Evolutionary conservation across 2,329 filamentous ascomycete genomes (phyloP), one percentile per base, ranked within the genome.

Genomic region (Cladosporium velox): DNA sequence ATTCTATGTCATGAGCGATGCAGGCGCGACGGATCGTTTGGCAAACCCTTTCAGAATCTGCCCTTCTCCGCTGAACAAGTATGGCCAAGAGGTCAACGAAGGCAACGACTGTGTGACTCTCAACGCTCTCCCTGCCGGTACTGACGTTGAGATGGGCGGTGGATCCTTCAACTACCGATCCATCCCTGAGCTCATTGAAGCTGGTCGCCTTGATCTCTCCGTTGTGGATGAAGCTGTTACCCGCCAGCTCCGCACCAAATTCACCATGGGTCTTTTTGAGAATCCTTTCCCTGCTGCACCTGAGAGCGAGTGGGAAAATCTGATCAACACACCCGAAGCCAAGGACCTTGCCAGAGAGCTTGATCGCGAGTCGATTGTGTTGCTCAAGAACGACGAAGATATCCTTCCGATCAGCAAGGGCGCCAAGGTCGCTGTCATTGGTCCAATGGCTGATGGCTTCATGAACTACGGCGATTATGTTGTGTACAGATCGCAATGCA

Each of bases 91-190:
- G 0, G 83, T 89, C 51, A 70, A 71, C 6, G 71, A 72, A 47
- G 90, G 91, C 71, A 86, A 85, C 61, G 85, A 88, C 64, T 86
- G 88, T 2, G 84, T 92, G 28, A 89, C 88, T 0, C 79, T 86
- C 59, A 84, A 85, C 70, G 84, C 87, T 10, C 82, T 92, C 4
- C 86, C 87, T 0, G 88, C 89, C 4, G 90, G 90, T 3, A 90
- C 87, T 59, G 90, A 92, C 70, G 84, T 90, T 14, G 90, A 92
- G 72, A 92, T 92, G 90, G 90, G 90, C 14, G 90, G 90, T 47
- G 90, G 90, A 24, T 89, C 87, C 24, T 92, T 86, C 80, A 91
- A 88, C 74, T 90, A 87, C 73, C 82, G 87, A 69, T 85, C 82
- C 41, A 91, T 92, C 61, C 88, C 89, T 6, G 80, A 85, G 32